Evolutionary conservation across 1,284 basidiomycete species (phyloP).

Genomic region (Vanrija sp.): DNA sequence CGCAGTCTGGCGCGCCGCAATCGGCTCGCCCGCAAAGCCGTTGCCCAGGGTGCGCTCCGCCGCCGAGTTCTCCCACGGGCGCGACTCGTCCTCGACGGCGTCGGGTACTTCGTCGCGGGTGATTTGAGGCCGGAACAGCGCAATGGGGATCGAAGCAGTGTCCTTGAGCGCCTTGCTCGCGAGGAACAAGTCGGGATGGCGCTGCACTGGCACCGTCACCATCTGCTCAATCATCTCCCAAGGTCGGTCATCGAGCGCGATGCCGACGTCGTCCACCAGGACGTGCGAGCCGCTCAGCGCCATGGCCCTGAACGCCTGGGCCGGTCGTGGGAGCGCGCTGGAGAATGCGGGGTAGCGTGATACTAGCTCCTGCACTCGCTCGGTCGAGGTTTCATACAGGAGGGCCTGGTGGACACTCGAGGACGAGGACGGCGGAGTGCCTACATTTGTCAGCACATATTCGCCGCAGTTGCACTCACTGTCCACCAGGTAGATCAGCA

Average conservation of each 20-base stretch:
- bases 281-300: slow-evolving; percentile 19
- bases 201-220: slow-evolving; percentile 11
- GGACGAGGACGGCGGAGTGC: slow-evolving; percentile 4
- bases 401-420: slow-evolving; percentile 23
- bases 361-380: slow-evolving; percentile 20
- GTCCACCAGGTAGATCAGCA: slow-evolving; percentile 26
- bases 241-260: slow-evolving; percentile 40
- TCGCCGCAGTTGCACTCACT: not conserved
- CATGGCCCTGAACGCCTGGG: slow-evolving; percentile 27
- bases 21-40: slow-evolving; percentile 37
- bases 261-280: slow-evolving; percentile 10
- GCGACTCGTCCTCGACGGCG: not conserved
- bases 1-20: slow-evolving; percentile 24
- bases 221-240: slow-evolving; percentile 46
- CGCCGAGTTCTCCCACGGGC: slow-evolving; percentile 26
- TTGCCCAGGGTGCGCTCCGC: slow-evolving; percentile 41
- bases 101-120: slow-evolving; percentile 34
- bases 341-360: slow-evolving; percentile 15
- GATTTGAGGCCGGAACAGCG: slow-evolving; percentile 36
- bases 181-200: slow-evolving; percentile 34
- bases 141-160: slow-evolving; percentile 35
- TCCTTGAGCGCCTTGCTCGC: slow-evolving; percentile 27
- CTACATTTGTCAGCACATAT: no score
- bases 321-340: slow-evolving; percentile 25
- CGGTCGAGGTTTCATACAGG: slow-evolving; percentile 23